Percentiles rank a stretch among this genome's conserved stretches.
Evolutionary conservation across 192 early-diverging fungal species (phyloP).

Genomic region (Oehlia diaphana): DNA sequence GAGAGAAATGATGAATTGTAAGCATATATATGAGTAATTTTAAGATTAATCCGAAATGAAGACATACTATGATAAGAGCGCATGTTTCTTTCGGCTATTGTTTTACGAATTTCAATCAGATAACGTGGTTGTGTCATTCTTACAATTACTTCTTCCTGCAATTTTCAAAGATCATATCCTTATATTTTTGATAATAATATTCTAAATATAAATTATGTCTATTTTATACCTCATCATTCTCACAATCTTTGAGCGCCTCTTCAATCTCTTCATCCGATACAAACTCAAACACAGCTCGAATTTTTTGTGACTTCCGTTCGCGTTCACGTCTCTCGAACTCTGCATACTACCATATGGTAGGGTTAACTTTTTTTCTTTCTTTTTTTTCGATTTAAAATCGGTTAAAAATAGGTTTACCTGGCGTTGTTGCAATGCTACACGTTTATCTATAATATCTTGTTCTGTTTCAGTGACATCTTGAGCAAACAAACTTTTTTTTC

Average conservation of each 20-base stretch:
- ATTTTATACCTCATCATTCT: constrained; percentile 70
- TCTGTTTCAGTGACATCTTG: constrained; percentile 90
- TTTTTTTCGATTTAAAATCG: background rate
- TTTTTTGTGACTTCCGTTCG: constrained; percentile 74
- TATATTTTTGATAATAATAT: background rate
- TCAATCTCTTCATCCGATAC: constrained; percentile 83
- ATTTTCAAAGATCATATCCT: constrained; percentile 4
- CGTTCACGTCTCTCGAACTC: constrained; percentile 84
- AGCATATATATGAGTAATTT: background rate
- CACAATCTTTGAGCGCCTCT: constrained; percentile 75
- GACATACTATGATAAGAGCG: background rate
- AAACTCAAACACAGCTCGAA: constrained; percentile 76
- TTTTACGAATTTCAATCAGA: constrained; percentile 63
- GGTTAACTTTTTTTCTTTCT: background rate
- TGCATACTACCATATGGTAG: constrained; percentile 58
- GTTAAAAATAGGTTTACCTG: constrained; percentile 45
- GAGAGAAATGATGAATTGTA: background rate
- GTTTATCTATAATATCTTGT: constrained; percentile 85
- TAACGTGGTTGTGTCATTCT: constrained; percentile 80
- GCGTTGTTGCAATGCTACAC: constrained; percentile 86
- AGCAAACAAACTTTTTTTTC: constrained; percentile 87
- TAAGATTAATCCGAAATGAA: background rate
- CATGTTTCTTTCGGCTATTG: constrained; percentile 58
- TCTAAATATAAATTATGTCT: background rate
- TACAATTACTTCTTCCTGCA: constrained; percentile 81